Evolutionary conservation across 768 basidiomycete species (phyloP), one percentile per base, ranked within the genome.

Genomic region (Pleurotus tuber-regium): DNA sequence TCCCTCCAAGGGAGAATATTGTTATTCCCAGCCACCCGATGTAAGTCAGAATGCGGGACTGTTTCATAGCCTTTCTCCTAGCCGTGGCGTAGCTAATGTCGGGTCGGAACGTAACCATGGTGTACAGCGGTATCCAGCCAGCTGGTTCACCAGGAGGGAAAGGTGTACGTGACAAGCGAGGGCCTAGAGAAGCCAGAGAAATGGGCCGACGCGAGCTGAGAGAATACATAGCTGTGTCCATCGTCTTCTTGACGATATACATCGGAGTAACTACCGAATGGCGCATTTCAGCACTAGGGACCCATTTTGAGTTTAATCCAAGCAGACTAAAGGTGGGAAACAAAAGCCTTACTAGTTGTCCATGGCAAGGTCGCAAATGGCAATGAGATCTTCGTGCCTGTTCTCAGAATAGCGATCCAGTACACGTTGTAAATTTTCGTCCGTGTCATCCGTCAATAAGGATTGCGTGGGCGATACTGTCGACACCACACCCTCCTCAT

Each of bases 61-160:
- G 96, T 63, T 76, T 71, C 54, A 68, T 74, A 51, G 87, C 87
- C 67, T 83, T 85, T 63, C 73, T 76, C 64, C 81, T 79, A 18
- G 87, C 95, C 43, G 83, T 84, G 51, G 85, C 83, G 64, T 99
- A 99, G 65, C 86, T 87, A 61, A 99, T 83, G 69, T 98, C 96
- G 44, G 93, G 92, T 35, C 96, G 82, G 73, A 99, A 99, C 38
- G 96, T 98, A 58, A 97, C 87, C 95, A 98, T 97, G 28, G 92
- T 92, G 69, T 99, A 99, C 43, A 96, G 76, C 52, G 92, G 89
- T 46, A 94, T 78, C 95, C 95, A 98, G 30, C 91, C 93, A 57
- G 66, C 64, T 38, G 86, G 86, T 54, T 74, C 68, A 54, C 66
- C 65, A 53, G 83, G 66, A 29, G 83, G 79, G 67, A 87, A 91